A percentile compares a stretch with the other conserved stretches of the same genome.
Conservation (phyloP, 108 stramenopile species). For the Cyclotella sp. region DNA sequence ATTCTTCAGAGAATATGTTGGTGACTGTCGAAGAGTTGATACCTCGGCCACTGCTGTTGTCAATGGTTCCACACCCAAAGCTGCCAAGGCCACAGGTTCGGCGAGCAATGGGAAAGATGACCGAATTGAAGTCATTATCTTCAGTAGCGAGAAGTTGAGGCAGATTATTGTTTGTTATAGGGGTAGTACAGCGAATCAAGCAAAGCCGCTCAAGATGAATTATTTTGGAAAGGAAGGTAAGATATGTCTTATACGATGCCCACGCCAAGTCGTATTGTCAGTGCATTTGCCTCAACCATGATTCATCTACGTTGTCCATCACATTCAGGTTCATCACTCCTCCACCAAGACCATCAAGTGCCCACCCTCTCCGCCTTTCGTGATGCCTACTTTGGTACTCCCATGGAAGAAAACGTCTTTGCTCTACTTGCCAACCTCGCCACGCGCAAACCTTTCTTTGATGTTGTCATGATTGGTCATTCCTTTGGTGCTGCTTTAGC, state of each 20-base stretch:
- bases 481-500: constrained; percentile 76
- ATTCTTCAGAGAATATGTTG: constrained; percentile 48
- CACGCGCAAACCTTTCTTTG: constrained; percentile 78
- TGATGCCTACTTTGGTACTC: constrained; percentile 51
- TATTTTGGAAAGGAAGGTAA: constrained; percentile 49
- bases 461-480: constrained; percentile 79
- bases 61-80: too few species aligned
- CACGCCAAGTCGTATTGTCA: neutral
- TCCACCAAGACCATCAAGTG: constrained; percentile 46
- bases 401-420: constrained; percentile 65
- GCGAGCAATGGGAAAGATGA: constrained; percentile 29
- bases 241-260: neutral
- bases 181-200: constrained; percentile 70
- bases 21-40: constrained; percentile 1
- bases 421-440: constrained; percentile 64
- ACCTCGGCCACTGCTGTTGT: too few species aligned
- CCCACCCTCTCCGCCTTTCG: constrained; percentile 46
- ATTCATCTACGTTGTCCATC: too few species aligned
- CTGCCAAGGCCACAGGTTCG: neutral
- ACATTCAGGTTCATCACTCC: constrained; percentile 31
- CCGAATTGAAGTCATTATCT: constrained; percentile 64
- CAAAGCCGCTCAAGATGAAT: constrained; percentile 53
- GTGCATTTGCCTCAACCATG: too few species aligned
- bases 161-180: constrained; percentile 78
- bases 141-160: constrained; percentile 63